phyloP scores from a whole-genome alignment of 768 basidiomycete genomes.

The Neoboletus subvelutipes region DNA sequence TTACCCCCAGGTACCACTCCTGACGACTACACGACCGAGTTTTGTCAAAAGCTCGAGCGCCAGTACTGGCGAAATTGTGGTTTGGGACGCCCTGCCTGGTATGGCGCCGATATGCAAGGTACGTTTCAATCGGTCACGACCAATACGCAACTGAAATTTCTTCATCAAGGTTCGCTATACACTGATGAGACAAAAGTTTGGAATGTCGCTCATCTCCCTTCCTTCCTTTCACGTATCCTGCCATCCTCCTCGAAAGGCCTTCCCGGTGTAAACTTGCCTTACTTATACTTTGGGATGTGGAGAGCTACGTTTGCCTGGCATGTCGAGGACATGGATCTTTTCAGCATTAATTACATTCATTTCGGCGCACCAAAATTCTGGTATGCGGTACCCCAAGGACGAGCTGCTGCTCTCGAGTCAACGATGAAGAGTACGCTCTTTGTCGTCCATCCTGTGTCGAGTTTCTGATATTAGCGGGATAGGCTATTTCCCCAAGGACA shows the following conservation, averaged over 20 bases:
- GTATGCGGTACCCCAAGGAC: constrained; percentile 92
- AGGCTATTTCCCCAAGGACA: constrained; percentile 92
- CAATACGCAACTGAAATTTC: neutral
- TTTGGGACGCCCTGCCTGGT: constrained; percentile 90
- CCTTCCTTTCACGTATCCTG: constrained; percentile 77
- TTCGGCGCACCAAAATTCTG: constrained; percentile 97
- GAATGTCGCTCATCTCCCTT: constrained; percentile 94
- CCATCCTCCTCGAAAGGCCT: constrained; percentile 66
- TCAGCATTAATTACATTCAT: constrained; percentile 98
- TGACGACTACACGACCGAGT: constrained; percentile 83
- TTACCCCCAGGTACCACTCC: constrained; percentile 70
- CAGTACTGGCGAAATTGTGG: constrained; percentile 92
- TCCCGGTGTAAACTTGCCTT: constrained; percentile 96
- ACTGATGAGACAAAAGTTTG: constrained; percentile 78
- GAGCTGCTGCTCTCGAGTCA: constrained; percentile 79
- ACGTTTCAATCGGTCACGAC: constrained; percentile 21
- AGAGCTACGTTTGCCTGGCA: constrained; percentile 98
- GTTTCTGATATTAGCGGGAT: constrained; percentile 5
- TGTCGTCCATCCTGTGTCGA: neutral
- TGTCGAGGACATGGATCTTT: constrained; percentile 99
- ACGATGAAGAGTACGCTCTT: constrained; percentile 73
- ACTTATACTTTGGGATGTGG: constrained; percentile 99
- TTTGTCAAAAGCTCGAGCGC: constrained; percentile 84
- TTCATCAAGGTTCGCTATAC: constrained; percentile 56
- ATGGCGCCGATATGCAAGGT: constrained; percentile 96